Evolutionary conservation across 768 basidiomycete genomes (phyloP).

Genomic region (Xerocomus potaroensis): DNA sequence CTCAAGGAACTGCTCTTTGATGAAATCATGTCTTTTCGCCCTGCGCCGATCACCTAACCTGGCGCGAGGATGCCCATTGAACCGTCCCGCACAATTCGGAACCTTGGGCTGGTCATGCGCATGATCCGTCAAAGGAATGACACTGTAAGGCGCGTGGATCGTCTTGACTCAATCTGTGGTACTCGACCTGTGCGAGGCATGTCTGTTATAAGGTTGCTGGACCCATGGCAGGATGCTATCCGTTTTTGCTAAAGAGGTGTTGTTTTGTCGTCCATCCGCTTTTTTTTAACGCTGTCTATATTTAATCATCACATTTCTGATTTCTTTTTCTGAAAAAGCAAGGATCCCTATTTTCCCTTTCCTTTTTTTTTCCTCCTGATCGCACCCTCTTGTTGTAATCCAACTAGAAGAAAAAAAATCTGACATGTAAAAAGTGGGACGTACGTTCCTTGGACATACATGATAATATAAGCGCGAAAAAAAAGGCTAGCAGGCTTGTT

Average conservation of each 20-base stretch:
- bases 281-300: constrained; percentile 1
- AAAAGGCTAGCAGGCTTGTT: neutral
- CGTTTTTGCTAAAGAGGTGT: neutral
- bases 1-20: constrained; percentile 92
- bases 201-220: neutral
- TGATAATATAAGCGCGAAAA: too few relatives aligned
- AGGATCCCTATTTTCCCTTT: neutral
- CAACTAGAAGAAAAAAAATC: constrained; percentile 4
- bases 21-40: constrained; percentile 89
- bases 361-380: neutral
- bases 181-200: neutral
- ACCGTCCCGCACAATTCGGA: too few relatives aligned
- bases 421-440: constrained; percentile 7
- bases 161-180: neutral
- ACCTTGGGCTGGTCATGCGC: too few relatives aligned
- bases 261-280: neutral
- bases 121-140: too few relatives aligned
- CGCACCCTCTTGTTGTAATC: constrained; percentile 6
- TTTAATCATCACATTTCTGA: neutral
- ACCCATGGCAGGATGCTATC: neutral
- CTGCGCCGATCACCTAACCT: constrained; percentile 46
- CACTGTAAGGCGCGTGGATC: constrained; percentile 1
- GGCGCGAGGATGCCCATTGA: too few relatives aligned
- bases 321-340: constrained; percentile 2
- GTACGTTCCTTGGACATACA: neutral